phyloP scores from a whole-genome alignment of 2,329 filamentous ascomycete genomes.

The Arthroderma sp. region DNA sequence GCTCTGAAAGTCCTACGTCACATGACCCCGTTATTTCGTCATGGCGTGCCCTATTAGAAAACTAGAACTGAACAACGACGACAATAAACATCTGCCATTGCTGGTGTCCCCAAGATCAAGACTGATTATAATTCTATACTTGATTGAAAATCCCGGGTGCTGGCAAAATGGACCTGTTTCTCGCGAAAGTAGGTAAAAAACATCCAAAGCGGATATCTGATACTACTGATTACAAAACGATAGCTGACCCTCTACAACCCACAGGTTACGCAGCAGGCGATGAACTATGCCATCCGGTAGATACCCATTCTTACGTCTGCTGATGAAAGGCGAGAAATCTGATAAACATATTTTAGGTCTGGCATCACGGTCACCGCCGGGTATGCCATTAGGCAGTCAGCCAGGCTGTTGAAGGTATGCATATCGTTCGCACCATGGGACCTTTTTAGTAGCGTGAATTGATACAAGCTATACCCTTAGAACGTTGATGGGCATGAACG shows the following conservation, averaged over 20 bases:
- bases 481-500: slow-evolving; percentile 59
- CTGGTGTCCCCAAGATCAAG: too few relatives aligned
- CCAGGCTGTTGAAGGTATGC: slow-evolving; percentile 54
- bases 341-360: slow-evolving; percentile 34
- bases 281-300: slow-evolving; percentile 76
- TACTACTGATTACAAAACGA: not conserved
- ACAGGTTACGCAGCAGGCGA: slow-evolving; percentile 60
- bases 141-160: not conserved
- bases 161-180: slow-evolving; percentile 55
- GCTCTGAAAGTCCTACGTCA: too few relatives aligned
- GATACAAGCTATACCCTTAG: slow-evolving; percentile 16
- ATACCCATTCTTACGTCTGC: not conserved
- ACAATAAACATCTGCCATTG: too few relatives aligned
- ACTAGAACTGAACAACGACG: too few relatives aligned
- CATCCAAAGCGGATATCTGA: not conserved
- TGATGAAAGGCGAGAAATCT: not conserved
- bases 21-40: too few relatives aligned
- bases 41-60: too few relatives aligned
- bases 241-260: not conserved
- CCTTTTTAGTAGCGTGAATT: not conserved
- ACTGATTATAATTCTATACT: too few relatives aligned
- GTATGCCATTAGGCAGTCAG: slow-evolving; percentile 73
- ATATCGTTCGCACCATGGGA: slow-evolving; percentile 5
- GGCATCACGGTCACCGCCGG: slow-evolving; percentile 74
- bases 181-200: slow-evolving; percentile 40